These are phyloP conservation scores for Neltuma alba DNA, from an alignment of 306 rosid genomes.

Conservation along the genomic window DNA sequence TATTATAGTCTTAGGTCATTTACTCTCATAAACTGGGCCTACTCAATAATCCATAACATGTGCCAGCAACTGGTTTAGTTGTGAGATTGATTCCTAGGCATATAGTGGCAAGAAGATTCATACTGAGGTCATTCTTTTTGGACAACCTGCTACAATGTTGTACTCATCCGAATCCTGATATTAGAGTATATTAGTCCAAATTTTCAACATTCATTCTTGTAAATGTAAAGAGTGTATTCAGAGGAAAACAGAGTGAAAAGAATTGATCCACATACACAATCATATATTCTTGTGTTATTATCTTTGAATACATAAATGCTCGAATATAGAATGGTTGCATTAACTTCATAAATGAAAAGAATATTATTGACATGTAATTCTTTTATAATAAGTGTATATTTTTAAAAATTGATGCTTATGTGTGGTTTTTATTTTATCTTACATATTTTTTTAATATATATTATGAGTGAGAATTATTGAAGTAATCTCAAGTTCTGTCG, in stretches of 20 bases:
- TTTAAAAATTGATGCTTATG: not conserved
- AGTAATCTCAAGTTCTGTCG: too few species aligned
- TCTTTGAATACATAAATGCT: not conserved
- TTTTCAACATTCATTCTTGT: not conserved
- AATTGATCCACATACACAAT: not conserved
- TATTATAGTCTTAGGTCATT: not conserved
- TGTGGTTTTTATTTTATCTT: too few species aligned
- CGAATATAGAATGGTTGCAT: not conserved
- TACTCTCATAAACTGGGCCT: not conserved
- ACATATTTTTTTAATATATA: too few species aligned
- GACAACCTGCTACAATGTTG: not conserved
- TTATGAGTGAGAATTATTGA: too few species aligned
- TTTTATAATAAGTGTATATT: too few species aligned
- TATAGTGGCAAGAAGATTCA: not conserved
- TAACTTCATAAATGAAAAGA: not conserved
- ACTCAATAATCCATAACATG: not conserved
- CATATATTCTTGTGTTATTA: not conserved
- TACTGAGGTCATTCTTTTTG: not conserved
- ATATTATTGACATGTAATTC: not conserved
- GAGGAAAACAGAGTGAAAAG: not conserved
- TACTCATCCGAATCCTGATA: not conserved
- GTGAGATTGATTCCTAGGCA: not conserved
- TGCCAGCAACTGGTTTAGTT: not conserved
- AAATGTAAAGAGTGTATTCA: not conserved
- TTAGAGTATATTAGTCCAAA: not conserved